Base-by-base conservation (phyloP, 768 basidiomycete species). In the Boletus tylopilopsis region DNA sequence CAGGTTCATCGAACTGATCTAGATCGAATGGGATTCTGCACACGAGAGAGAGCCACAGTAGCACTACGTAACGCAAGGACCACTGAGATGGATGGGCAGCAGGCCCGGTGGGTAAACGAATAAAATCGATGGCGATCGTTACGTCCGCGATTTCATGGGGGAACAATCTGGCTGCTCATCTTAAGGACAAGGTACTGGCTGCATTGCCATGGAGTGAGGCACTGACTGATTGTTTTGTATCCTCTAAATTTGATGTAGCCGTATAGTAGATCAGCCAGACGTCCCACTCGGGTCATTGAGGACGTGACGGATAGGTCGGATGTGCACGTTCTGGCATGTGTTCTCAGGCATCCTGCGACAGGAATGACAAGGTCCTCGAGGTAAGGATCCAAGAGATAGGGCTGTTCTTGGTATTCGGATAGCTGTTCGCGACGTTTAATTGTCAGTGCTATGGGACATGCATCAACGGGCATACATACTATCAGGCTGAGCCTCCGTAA, bases 21-120 rank as follows among this genome's bases (percentile, higher is more conserved):
- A 99, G 73, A 62, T 90, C 85, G 66, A 99, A 99, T 0, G 96
- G 96, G 16, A 97, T 85, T 72, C 90, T 91, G 71, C 89, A 87
- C 41, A 96, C 86, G 21, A 99, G 79, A 19, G 90, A 88, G n/a
- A 98, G 76, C 95, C 95, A 98, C 11, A 96, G 74, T 9, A 99
- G 74, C 22, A 90, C 72, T 25, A 88, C 76, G 62, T 94, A 93
- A 51, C 92, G 85, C 44, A 92, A 66, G 21, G 86, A 71, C 96
- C 96, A 98, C 33, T 83, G 78, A 9, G 65, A 60, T 1, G 64
- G 55, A 41, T 69, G 66, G 48, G 74, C 64, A 13, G 68, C 71
- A 11, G 76, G 71, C 23, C 73, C 76, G 32, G 73, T 69, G 18
- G 71, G 72, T 30, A 73, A 59, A 29, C 73, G 70, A 59, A 90